Evolutionary conservation across 176 grass and related monocot species (phyloP), one percentile per base, ranked within the genome.

Genomic region (Avena atlantica): DNA sequence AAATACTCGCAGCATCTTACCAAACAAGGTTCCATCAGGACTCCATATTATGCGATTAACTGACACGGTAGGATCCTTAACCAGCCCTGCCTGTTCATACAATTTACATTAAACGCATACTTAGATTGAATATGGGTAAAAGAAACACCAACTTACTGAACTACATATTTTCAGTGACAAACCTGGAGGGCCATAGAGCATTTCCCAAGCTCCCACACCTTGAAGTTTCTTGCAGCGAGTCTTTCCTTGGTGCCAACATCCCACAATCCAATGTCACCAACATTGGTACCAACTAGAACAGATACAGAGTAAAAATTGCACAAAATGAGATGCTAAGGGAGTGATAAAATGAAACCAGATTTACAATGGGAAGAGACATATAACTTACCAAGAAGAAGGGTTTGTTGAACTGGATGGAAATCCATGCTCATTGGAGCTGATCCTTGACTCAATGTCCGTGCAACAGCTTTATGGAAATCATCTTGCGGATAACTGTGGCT

Each of bases 41-140:
- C 92, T 94, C 97, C 97, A 99, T 84, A 97, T 93, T 84, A 96
- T 91, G 51, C 97, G 97, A 85, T 99, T 99, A 88, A 97, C 97
- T 70, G 89, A 94, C 48, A 99, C 92, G 16, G 74, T 3, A 64
- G 97, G 94, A 81, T 99, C 97, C 87, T 99, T 99, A 58, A 99
- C 94, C 48, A 99, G 87, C 2, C 92, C 78, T 81, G 89, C 85
- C 97, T 99, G 92, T 82, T 87, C 49, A 34, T 80, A 60, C 48
- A 75, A 65, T 83, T 78, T 20, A 66, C 21, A 56, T 23, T 37
- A 49, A 84, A 83, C 15, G 17, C 24, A 79, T 65, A 55, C n/a
- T 63, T 63, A 79, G 40, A 86, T 21, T 79, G 17, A 72, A 50
- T 74, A 15, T 12, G 62, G 71, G 65, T 65, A 78, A 31, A 74